A percentile compares a stretch with the other conserved stretches of the same genome.
These are phyloP conservation scores for Aspergillus saccharolyticus DNA, from an alignment of 495 filamentous ascomycete genomes.

Conservation along the genomic window DNA sequence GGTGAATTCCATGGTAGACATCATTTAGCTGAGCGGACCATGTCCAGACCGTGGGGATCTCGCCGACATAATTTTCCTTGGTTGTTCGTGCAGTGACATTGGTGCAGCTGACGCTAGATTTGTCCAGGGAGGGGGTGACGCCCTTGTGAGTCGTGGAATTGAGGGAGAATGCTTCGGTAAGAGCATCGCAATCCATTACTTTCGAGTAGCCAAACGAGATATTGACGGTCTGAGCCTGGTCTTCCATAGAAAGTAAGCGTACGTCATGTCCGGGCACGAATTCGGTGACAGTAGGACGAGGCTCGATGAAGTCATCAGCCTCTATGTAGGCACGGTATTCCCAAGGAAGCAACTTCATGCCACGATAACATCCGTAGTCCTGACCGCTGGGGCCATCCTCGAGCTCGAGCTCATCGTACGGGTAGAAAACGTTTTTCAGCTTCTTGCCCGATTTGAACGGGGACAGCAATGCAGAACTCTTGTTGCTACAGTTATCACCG, in stretches of 20 bases:
- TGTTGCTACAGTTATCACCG: conserved; percentile 36
- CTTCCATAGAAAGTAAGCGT: conserved; percentile 41
- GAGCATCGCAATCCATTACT: conserved; percentile 49
- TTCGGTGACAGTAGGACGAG: conserved; percentile 53
- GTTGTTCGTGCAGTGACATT: conserved; percentile 14
- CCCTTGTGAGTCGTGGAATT: conserved; percentile 38
- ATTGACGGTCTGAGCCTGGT: conserved; percentile 10
- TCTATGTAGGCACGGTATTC: conserved; percentile 58
- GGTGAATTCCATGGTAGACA: conserved; percentile 46
- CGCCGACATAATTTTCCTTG: conserved; percentile 10
- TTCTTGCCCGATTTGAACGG: conserved; percentile 39
- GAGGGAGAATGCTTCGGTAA: conserved; percentile 40
- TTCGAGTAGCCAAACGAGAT: conserved; percentile 22
- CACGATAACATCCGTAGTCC: conserved; percentile 40
- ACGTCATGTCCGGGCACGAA: conserved; percentile 56
- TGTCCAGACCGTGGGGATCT: conserved; percentile 37
- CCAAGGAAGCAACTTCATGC: conserved; percentile 48
- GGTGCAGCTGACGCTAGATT: conserved; percentile 21
- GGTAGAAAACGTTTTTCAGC: conserved; percentile 48
- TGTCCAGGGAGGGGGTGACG: conserved; percentile 23
- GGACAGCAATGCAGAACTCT: conserved; percentile 33
- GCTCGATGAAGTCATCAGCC: conserved; percentile 33
- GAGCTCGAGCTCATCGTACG: conserved; percentile 44
- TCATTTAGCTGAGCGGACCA: conserved; percentile 37
- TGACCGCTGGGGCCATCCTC: conserved; percentile 16